Base-by-base conservation (phyloP, 2,329 filamentous ascomycete genomes). In the Eutypella sp. region DNA sequence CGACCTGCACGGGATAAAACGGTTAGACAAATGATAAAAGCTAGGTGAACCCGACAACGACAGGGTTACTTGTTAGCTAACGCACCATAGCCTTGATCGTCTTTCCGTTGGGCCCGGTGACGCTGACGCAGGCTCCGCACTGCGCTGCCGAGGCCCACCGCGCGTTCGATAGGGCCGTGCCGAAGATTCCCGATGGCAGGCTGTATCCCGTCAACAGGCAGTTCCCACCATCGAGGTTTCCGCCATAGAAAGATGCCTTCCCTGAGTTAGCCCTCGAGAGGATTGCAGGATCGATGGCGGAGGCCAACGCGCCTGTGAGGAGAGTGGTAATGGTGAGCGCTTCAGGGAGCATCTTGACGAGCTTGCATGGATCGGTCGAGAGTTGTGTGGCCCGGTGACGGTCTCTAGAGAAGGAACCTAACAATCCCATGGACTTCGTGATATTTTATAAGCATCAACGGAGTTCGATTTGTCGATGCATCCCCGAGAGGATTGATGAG, bases 151-250 rank as follows among this genome's bases (percentile, higher is more conserved):
- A 65, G 42, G 72, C 63, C 83, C 83, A 87, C 53, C 73, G 75
- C 3, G 70, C 66, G 33, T 73, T 73, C 1, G 81, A 79, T 41
- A 82, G 72, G 2, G 84, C 83, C 9, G 81, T 82, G 45, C 84
- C 83, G 55, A 69, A 79, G 46, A 85, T 63, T 11, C 70, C 68
- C 10, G 73, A 68, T 6, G 82, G 81, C 22, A 86, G 67, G 3
- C 73, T 81, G 67, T 84, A 85, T 42, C 73, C 77, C 7, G 71
- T 69, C 69, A 86, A 85, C 11, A 76, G 79, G 65, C 83, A 87
- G 47, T 72, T 74, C 50, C 83, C 83, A 33, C 81, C 81, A 5
- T 65, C 61, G 2, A 81, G 59, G 58, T 80, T 77, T 24, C 78
- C 76, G 25, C 73, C 72, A 56, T 81, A 80, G 53, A 69, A 77